phyloP scores from a whole-genome alignment of 2,329 filamentous ascomycete genomes.

The Verticillium nonalfalfae region DNA sequence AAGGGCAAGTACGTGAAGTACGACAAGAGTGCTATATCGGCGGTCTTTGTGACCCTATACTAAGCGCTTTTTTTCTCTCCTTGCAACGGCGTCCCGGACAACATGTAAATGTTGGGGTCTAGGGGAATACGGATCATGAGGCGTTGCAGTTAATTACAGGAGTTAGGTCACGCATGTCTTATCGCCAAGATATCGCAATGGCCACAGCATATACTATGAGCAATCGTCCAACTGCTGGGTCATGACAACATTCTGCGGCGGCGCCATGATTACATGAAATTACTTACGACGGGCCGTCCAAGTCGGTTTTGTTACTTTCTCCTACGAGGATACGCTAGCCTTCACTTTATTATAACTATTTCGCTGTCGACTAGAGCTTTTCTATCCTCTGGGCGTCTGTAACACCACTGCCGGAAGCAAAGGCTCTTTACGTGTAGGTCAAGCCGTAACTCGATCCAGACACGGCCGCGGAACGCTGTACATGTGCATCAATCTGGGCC shows the following conservation, averaged over 20 bases:
- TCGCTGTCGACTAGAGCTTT: too few relatives aligned
- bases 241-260: background rate
- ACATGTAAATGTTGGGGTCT: background rate
- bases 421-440: too few relatives aligned
- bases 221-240: too few relatives aligned
- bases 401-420: background rate
- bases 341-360: too few relatives aligned
- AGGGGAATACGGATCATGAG: background rate
- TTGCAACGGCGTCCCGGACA: background rate
- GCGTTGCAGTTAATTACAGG: background rate
- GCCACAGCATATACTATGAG: too few relatives aligned
- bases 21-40: conserved; percentile 76
- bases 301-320: too few relatives aligned
- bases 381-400: too few relatives aligned
- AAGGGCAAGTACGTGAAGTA: conserved; percentile 98
- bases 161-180: too few relatives aligned
- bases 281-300: background rate
- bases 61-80: conserved; percentile 10
- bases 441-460: background rate
- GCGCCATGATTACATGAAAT: too few relatives aligned
- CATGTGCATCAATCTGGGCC: background rate
- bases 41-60: conserved; percentile 51
- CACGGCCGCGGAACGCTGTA: background rate
- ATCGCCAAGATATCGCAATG: background rate
- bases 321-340: too few relatives aligned